These are phyloP conservation scores for Fusarium azukiicola DNA, from an alignment of 2,329 filamentous ascomycete species.

Conservation along the genomic window DNA sequence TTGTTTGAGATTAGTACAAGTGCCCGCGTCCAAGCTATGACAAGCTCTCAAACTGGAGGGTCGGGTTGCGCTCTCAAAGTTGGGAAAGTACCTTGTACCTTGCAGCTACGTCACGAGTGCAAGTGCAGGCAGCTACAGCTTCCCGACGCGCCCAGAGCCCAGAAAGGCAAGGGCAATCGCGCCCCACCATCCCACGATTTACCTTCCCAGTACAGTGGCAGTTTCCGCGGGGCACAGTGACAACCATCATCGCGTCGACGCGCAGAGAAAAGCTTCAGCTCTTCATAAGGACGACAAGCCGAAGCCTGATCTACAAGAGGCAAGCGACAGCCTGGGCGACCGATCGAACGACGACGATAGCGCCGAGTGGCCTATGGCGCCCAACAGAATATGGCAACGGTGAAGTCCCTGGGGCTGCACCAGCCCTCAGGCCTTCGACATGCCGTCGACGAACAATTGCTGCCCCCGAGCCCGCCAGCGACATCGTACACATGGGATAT, in stretches of 20 bases:
- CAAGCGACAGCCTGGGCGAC: constrained; percentile 13
- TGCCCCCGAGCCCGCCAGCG: constrained; percentile 83
- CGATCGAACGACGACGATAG: constrained; percentile 13
- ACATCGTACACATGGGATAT: constrained; percentile 89
- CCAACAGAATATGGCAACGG: constrained; percentile 86
- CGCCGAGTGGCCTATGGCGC: constrained; percentile 58
- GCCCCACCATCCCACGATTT: constrained; percentile 51
- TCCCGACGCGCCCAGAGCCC: constrained; percentile 42
- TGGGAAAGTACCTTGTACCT: constrained; percentile 46
- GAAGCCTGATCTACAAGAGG: constrained; percentile 16
- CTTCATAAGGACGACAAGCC: background rate
- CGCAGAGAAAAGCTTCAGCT: constrained; percentile 40
- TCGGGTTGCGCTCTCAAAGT: constrained; percentile 36
- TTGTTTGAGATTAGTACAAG: constrained; percentile 32
- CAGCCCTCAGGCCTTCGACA: constrained; percentile 91
- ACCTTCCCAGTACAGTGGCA: constrained; percentile 15
- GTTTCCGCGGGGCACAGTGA: constrained; percentile 37
- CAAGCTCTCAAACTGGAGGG: constrained; percentile 46
- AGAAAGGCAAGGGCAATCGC: constrained; percentile 31
- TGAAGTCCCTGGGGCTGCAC: constrained; percentile 95
- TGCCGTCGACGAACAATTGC: constrained; percentile 89
- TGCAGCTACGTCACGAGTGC: constrained; percentile 59
- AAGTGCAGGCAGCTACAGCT: constrained; percentile 41
- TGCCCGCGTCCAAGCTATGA: constrained; percentile 49
- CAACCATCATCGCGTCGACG: constrained; percentile 46